Evolutionary conservation across 2,329 filamentous ascomycete genomes (phyloP), one percentile per base, ranked within the genome.

Genomic region (Orbilia oligospora): DNA sequence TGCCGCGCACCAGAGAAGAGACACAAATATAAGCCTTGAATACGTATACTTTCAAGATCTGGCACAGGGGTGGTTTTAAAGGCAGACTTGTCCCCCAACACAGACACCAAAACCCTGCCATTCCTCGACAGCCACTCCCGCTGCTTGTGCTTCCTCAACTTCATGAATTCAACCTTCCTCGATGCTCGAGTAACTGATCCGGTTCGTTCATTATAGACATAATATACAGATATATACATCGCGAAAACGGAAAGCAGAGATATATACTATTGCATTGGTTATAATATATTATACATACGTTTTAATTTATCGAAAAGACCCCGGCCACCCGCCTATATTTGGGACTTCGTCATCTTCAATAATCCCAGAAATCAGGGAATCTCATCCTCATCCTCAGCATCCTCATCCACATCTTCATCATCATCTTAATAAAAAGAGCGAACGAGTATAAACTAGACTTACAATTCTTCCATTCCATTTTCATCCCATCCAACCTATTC

Each of bases 281-380:
- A n/a, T n/a, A n/a, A n/a, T n/a, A n/a, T n/a, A n/a, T n/a, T n/a
- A n/a, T n/a, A n/a, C n/a, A n/a, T n/a, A n/a, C n/a, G n/a, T n/a
- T n/a, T n/a, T n/a, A n/a, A n/a, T n/a, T n/a, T n/a, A n/a, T n/a
- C n/a, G n/a, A n/a, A n/a, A n/a, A n/a, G n/a, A 41, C 38, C 9
- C 38, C 38, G 27, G 27, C 38, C 12, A 14, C 1, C 9, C 36
- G 36, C 36, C 12, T 61, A 41, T 61, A 61, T 61, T 44, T 61
- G 56, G 36, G 16, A n/a, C 56, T 44, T 20, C 56, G 56, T 61
- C 56, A 61, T 61, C 56, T 44, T 61, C 18, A 22, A 41, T 24
- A 22, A 36, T 20, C 36, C 18, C 53, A 56, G 18, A 22, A 49
- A 49, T 46, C 20, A 51, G 8, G 20, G 20, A 51, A 51, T n/a